Base-by-base conservation (phyloP, 495 filamentous ascomycete genomes). In the Penicillium lagena region DNA sequence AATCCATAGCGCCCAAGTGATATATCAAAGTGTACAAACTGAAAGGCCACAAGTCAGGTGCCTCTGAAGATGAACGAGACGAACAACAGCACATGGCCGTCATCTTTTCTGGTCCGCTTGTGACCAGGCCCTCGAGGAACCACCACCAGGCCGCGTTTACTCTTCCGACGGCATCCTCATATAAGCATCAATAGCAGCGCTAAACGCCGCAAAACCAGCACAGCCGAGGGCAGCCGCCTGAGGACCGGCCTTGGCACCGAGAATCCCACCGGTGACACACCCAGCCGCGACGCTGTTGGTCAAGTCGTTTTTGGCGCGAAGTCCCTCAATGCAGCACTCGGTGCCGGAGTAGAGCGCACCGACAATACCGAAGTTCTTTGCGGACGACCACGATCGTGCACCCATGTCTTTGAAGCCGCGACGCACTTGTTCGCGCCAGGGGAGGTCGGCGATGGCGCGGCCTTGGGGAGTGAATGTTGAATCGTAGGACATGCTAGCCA, bases 371-470 rank as follows among this genome's bases (percentile, higher is more conserved):
- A 98, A 98, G 66, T 95, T 96, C 71, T 94, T 94, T 12, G 90
- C 93, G 7, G 84, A 87, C 56, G 82, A 85, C 67, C 73, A 93
- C 12, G 87, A 87, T 9, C 90, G 81, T 35, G 75, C 53, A 38
- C 90, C 90, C 89, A 97, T 96, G 64, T 98, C 93, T 54, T 84
- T 87, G 72, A 98, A 90, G 17, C 93, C 93, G 59, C 69, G 62
- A 41, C 77, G 79, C 17, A 97, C 68, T 66, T 96, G 93, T 59
- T 96, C 76, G 15, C 80, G 76, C 44, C 89, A 71, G 38, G 93
- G 90, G 30, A 98, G 80, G 35, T 80, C 75, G 45, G 78, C 58
- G 51, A 94, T 73, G 42, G 79, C 74, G 41, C 73, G 63, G 36
- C 82, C 75, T 59, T 76, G 77, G 11, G 83, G 72, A 33, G 77